A percentile compares a stretch with the other conserved stretches of the same genome.
Conservation (phyloP, 148 eudicot genomes). For the Rhododendron vialii region DNA sequence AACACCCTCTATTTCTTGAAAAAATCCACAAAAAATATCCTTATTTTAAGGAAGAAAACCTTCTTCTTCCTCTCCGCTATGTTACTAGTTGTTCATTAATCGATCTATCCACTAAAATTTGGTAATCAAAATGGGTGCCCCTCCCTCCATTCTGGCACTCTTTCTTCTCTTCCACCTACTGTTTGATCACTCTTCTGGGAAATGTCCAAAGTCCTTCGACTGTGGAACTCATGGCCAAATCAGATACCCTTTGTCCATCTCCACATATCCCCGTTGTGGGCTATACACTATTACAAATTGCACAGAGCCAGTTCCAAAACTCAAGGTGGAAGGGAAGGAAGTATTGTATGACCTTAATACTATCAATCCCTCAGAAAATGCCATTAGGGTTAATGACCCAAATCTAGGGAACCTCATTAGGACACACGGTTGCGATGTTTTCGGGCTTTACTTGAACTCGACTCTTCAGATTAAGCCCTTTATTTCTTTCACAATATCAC, state of each 20-base stretch:
- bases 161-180: neutral
- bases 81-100: too few relatives aligned
- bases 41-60: neutral
- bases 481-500: too few relatives aligned
- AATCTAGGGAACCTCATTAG: too few relatives aligned
- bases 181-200: too few relatives aligned
- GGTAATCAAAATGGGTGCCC: neutral
- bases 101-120: neutral
- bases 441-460: too few relatives aligned
- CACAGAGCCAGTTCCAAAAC: neutral
- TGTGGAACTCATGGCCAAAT: slow-evolving; percentile 19
- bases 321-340: too few relatives aligned
- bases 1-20: neutral
- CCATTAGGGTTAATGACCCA: too few relatives aligned
- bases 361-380: too few relatives aligned
- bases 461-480: too few relatives aligned
- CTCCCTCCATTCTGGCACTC: neutral
- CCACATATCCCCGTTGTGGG: slow-evolving; percentile 23
- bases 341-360: too few relatives aligned
- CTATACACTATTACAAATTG: slow-evolving; percentile 23
- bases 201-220: slow-evolving; percentile 30
- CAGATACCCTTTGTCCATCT: neutral
- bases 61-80: too few relatives aligned
- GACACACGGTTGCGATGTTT: too few relatives aligned
- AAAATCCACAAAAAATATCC: neutral